phyloP scores from a whole-genome alignment of 83 land plant species.

The Larix sibirica region DNA sequence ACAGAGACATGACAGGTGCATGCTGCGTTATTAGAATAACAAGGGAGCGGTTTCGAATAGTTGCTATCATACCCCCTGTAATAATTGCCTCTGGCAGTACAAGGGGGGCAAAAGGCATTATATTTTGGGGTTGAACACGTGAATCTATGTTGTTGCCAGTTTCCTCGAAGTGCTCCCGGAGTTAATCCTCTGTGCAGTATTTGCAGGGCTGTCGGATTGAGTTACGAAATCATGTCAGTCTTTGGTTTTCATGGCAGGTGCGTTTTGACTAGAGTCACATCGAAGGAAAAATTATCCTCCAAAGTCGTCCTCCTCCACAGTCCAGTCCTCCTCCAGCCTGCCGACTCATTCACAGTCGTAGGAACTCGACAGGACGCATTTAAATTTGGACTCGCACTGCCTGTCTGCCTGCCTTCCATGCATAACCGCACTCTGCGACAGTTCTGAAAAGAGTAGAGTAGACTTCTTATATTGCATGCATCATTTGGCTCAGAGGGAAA shows the following conservation, averaged over 20 bases:
- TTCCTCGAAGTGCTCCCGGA: constrained; percentile 16
- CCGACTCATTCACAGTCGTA: no score
- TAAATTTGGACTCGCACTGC: not conserved
- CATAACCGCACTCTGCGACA: constrained; percentile 6
- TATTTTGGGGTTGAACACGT: constrained; percentile 11
- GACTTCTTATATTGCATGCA: no score
- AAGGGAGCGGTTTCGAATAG: constrained; percentile 9
- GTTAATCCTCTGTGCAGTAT: constrained; percentile 5
- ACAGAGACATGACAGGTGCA: constrained; percentile 10
- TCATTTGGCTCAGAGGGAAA: no score
- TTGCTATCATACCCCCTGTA: constrained; percentile 8
- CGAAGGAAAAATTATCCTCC: no score
- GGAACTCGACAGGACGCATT: not conserved
- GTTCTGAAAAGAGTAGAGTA: not conserved
- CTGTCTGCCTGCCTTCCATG: not conserved
- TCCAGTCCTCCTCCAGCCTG: no score
- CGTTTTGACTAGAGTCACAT: constrained; percentile 2
- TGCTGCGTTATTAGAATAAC: not conserved
- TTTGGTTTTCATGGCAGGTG: not conserved
- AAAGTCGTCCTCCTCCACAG: no score
- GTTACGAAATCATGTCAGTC: not conserved
- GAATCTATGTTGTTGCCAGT: constrained; percentile 12
- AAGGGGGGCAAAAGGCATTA: not conserved
- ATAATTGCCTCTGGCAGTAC: not conserved
- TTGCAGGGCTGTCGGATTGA: constrained; percentile 16